Conservation (phyloP, 169 alveolate species). For the Theileria luwenshuni region DNA sequence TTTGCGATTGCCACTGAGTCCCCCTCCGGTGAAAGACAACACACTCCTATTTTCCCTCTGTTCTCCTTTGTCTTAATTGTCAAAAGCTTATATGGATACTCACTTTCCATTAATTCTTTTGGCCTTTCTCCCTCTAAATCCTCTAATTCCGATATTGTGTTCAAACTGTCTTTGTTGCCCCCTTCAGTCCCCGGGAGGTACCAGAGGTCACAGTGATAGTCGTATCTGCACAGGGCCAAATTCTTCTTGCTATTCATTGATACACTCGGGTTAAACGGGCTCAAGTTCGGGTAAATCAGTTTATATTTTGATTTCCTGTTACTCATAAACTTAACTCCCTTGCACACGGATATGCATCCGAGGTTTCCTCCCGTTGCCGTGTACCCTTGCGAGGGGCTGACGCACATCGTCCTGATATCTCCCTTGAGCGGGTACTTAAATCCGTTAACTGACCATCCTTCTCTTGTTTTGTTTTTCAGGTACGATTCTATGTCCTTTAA, state of each 20-base stretch:
- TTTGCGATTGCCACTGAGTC: slow-evolving; percentile 45
- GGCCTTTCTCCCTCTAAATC: not conserved
- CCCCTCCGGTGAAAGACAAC: slow-evolving; percentile 52
- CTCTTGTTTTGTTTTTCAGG: not conserved
- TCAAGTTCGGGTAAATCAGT: slow-evolving; percentile 43
- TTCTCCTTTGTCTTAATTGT: slow-evolving; percentile 38
- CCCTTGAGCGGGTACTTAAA: slow-evolving; percentile 49
- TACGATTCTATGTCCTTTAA: slow-evolving; percentile 7
- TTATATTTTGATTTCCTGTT: slow-evolving; percentile 31
- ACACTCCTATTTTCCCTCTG: slow-evolving; percentile 46
- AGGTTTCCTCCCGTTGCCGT: slow-evolving; percentile 50
- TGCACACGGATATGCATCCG: slow-evolving; percentile 41
- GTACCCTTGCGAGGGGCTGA: slow-evolving; percentile 35
- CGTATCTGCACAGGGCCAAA: slow-evolving; percentile 42
- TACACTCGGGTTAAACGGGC: slow-evolving; percentile 34
- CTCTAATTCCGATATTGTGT: not conserved
- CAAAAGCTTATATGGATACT: slow-evolving; percentile 42
- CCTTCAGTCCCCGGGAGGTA: slow-evolving; percentile 26
- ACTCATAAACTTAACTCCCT: slow-evolving; percentile 38
- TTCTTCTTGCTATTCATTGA: slow-evolving; percentile 46
- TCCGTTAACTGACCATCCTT: slow-evolving; percentile 60
- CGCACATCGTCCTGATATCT: slow-evolving; percentile 39
- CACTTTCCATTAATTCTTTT: not conserved
- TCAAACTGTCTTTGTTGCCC: not conserved
- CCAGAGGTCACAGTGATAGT: slow-evolving; percentile 66